These are phyloP conservation scores for Cytospora paraplurivora DNA, from an alignment of 2,329 filamentous ascomycete species.

Conservation along the genomic window DNA sequence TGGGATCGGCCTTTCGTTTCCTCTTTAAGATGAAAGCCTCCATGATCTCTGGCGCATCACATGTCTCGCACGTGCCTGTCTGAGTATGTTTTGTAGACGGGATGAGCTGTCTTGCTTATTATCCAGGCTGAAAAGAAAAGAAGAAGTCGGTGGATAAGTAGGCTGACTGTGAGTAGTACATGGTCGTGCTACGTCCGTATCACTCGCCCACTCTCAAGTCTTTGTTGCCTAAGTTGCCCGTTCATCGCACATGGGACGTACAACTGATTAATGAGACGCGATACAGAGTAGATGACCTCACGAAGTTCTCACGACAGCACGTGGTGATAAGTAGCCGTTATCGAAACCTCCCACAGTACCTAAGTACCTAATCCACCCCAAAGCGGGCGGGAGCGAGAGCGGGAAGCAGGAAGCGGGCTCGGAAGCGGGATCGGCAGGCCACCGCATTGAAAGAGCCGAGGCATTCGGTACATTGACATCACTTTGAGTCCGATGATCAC, in stretches of 20 bases:
- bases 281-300: background rate
- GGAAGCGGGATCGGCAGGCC: conserved; percentile 17
- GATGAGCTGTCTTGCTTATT: background rate
- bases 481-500: background rate
- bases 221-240: too few relatives aligned
- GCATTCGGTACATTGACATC: conserved; percentile 25
- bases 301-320: conserved; percentile 27
- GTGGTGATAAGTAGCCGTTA: conserved; percentile 6
- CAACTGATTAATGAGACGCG: too few relatives aligned
- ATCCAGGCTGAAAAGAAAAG: conserved; percentile 3
- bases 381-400: conserved; percentile 9
- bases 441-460: conserved; percentile 18
- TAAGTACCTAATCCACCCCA: too few relatives aligned
- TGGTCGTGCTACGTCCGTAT: background rate
- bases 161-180: background rate
- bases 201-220: too few relatives aligned
- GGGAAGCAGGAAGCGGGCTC: conserved; percentile 19
- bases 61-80: background rate
- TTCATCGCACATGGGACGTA: too few relatives aligned
- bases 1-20: conserved; percentile 49
- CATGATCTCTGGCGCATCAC: conserved; percentile 44
- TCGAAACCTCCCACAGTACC: too few relatives aligned
- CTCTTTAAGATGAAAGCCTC: conserved; percentile 57
- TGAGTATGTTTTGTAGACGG: background rate
- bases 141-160: background rate